Conservation (phyloP, 257 asterid genomes). For the Oldenlandia corymbosa region DNA sequence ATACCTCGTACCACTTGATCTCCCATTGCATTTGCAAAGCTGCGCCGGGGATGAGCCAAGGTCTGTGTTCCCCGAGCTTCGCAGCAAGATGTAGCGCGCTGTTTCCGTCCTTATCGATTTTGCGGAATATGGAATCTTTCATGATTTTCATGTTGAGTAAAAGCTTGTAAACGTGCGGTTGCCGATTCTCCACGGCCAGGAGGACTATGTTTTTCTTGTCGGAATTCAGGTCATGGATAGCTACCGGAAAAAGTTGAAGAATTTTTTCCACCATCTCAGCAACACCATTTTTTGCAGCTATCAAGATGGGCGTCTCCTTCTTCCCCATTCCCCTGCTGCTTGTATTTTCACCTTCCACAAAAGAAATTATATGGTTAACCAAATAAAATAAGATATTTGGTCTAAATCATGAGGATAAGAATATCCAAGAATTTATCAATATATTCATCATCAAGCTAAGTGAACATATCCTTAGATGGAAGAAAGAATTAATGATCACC, state of each 20-base stretch:
- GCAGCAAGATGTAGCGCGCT: conserved; percentile 46
- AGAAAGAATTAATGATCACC: too few species aligned
- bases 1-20: conserved; percentile 14
- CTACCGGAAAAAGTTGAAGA: conserved; percentile 5
- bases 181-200: conserved; percentile 11
- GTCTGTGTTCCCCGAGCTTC: conserved; percentile 19
- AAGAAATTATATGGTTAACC: not conserved
- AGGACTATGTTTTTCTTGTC: conserved; percentile 5
- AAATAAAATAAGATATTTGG: not conserved
- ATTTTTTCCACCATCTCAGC: conserved; percentile 2
- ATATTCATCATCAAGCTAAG: too few species aligned
- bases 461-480: too few species aligned
- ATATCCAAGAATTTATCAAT: too few species aligned
- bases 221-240: conserved; percentile 9
- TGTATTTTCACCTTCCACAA: not conserved
- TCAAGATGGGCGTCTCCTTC: conserved; percentile 10
- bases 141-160: not conserved
- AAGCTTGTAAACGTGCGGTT: conserved; percentile 10
- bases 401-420: too few species aligned
- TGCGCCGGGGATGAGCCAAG: conserved; percentile 18
- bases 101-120: conserved; percentile 30
- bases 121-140: conserved; percentile 24
- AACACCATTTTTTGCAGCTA: conserved; percentile 14
- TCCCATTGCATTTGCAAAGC: conserved; percentile 13
- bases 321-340: not conserved